phyloP scores from a whole-genome alignment of 2,329 filamentous ascomycete genomes.

The Leptographium flavum region DNA sequence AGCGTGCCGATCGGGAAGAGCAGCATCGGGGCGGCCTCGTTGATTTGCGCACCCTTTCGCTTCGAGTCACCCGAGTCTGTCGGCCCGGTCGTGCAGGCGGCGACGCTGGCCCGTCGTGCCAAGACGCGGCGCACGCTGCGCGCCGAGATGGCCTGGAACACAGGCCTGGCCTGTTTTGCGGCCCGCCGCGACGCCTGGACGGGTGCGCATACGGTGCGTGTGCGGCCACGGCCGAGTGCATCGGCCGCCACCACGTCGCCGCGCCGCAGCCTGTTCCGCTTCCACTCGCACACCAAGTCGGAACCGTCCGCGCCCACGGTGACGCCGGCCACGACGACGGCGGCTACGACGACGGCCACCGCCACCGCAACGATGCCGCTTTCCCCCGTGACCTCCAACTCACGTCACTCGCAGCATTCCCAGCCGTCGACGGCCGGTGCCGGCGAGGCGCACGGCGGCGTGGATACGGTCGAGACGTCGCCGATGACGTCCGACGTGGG shows the following conservation, averaged over 20 bases:
- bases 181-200: constrained; percentile 75
- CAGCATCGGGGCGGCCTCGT: constrained; percentile 1
- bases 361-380: constrained; percentile 6
- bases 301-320: constrained; percentile 1
- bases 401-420: constrained; percentile 11
- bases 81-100: constrained; percentile 25
- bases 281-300: constrained; percentile 19
- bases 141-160: constrained; percentile 63
- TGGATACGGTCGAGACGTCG: constrained; percentile 21
- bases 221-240: constrained; percentile 30
- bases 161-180: constrained; percentile 67
- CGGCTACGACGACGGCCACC: background rate
- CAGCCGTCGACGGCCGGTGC: constrained; percentile 1
- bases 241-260: constrained; percentile 27
- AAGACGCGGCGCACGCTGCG: constrained; percentile 42
- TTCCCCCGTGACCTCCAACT: constrained; percentile 15
- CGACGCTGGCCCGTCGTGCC: constrained; percentile 34
- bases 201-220: constrained; percentile 48
- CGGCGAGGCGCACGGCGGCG: background rate
- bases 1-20: background rate
- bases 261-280: constrained; percentile 35
- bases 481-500: constrained; percentile 27
- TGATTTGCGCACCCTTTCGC: constrained; percentile 30
- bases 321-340: background rate
- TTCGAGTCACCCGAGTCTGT: constrained; percentile 36